Evolutionary conservation across 2,329 filamentous ascomycete genomes (phyloP), one percentile per base, ranked within the genome.

Genomic region (Ilyonectria sp.): DNA sequence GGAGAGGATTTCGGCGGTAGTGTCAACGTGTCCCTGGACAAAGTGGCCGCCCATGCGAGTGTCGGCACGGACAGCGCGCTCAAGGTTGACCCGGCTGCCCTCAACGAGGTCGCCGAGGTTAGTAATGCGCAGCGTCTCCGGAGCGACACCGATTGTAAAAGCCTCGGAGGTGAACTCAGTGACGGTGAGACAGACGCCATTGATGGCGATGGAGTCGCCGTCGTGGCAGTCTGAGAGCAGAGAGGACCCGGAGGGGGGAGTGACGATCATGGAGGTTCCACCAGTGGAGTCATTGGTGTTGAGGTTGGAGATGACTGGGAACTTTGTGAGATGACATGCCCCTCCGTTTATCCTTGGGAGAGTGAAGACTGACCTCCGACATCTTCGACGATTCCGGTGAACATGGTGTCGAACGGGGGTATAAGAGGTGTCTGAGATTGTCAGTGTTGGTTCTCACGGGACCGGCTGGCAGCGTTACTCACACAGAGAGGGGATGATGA

Each of bases 31-130:
- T 46, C 96, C 96, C 83, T 99, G 97, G 35, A 98, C 95, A 77
- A 98, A 97, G 83, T 99, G 96, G 0, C 96, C 96, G 53, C 97
- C 96, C 94, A 99, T 98, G 62, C 96, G 93, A 52, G 95, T 98
- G 76, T 93, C 90, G 5, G 94, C 94, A 19, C 93, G 92, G 60
- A 99, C 95, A 4, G 96, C 95, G 17, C 96, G 91, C 86, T 99
- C 96, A 60, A 99, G 91, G 81, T 99, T 99, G 72, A 98, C 95
- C 23, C 84, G 85, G 68, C 91, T 92, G 47, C 86, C 86, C 68
- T 89, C 79, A 54, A 83, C 82, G 60, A 99, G 86, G 21, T 85
- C 85, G 69, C 95, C 95, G n/a, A 99, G 90, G 83, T 98, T 97
- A 67, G 97, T 99, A 65, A 97, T 90, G 65, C 96, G 94, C 63